Evolutionary conservation across 31 red algal species (phyloP), one percentile per base, ranked within the genome.

Genomic region (Asparagopsis taxiformis): DNA sequence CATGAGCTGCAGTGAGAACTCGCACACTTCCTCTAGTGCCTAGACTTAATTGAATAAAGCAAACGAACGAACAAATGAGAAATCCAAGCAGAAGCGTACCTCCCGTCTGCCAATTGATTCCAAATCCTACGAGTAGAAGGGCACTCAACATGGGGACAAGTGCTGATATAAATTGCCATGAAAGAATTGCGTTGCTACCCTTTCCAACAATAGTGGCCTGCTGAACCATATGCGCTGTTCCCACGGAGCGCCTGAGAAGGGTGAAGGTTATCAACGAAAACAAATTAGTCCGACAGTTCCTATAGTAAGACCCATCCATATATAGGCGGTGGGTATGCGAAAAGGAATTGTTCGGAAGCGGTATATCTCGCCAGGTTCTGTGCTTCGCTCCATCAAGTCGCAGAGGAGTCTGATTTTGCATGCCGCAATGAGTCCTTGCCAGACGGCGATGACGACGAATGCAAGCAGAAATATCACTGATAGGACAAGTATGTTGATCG

Each of bases 1-100:
- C 29, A 11, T 55, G 29, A 24, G 89, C 54, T 1, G 71, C 84
- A 38, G 93, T 76, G 3, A 88, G 61, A 46, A 65, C 63, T 17
- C 94, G 49, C 25, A 85, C 67, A 46, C 83, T 80, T 0, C 72
- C 89, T 3, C 88, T 72, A 8, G 66, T 84, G 3, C 74, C 68
- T 22, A 97, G 58, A 37, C 33, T 26, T 53, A 79, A 74, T 8
- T 38, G 49, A 13, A 64, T 70, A 25, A 52, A 56, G 23, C 49
- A 51, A 4, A 52, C 71, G 3, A 68, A 10, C 3, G 62, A 22
- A 53, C 50, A 31, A 29, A 75, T 24, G 20, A 70, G 35, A 9
- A 56, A 65, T 11, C 86, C 86, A 17, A 90, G 55, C 3, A 59
- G 36, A 46, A 68, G 79, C 19, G 43, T 53, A 0, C 76, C 75